These are phyloP conservation scores for Mycosphaerella sp. DNA, from an alignment of 2,329 filamentous ascomycete species.

Conservation along the genomic window DNA sequence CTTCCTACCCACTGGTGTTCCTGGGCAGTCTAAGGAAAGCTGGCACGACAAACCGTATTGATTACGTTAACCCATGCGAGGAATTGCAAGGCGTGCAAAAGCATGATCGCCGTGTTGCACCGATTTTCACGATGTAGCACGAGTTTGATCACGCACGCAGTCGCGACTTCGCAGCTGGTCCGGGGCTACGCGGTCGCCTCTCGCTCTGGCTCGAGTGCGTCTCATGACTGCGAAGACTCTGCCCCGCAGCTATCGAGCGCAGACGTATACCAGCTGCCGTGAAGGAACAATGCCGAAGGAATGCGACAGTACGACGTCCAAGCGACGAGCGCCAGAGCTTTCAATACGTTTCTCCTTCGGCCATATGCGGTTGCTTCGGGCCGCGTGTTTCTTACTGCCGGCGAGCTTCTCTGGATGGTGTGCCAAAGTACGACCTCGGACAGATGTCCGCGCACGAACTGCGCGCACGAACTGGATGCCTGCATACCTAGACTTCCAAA, in stretches of 20 bases:
- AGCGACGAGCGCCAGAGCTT: not conserved
- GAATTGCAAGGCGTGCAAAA: not conserved
- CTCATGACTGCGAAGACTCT: not conserved
- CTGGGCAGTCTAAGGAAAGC: not conserved
- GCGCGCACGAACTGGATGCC: not conserved
- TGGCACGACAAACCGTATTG: not conserved
- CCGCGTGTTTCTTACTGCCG: not conserved
- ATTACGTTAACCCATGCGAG: not conserved
- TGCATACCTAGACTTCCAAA: not conserved
- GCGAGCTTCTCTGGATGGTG: not conserved
- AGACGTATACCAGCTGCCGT: not conserved
- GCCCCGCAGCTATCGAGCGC: not conserved
- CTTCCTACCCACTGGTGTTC: not conserved
- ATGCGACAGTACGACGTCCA: not conserved
- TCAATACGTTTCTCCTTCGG: not conserved
- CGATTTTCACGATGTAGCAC: not conserved
- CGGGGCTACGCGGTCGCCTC: not conserved
- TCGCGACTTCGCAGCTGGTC: not conserved
- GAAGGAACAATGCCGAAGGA: not conserved
- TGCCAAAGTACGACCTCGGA: not conserved
- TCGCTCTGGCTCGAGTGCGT: not conserved
- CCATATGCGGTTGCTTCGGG: not conserved
- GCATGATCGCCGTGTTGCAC: not conserved
- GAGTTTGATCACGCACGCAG: not conserved
- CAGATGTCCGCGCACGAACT: not conserved